Base-by-base conservation (phyloP, 2,329 filamentous ascomycete genomes). In the Colletotrichum lindemuthianum region DNA sequence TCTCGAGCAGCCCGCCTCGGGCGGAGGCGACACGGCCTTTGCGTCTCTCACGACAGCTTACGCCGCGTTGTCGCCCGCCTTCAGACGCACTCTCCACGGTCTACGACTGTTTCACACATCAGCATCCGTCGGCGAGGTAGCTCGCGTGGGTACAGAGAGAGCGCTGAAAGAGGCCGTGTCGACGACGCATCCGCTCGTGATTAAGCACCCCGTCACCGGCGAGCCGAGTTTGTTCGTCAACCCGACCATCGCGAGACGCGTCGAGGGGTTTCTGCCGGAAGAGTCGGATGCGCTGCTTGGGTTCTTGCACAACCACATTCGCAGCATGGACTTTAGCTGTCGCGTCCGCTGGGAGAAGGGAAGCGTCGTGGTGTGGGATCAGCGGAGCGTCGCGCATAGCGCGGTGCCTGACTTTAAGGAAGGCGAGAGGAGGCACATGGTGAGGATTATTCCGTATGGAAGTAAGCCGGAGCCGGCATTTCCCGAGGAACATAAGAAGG, bases 251-350 rank as follows among this genome's bases (percentile, higher is more conserved):
- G 72, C 73, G 5, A 66, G 73, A 0, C 67, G 67, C 2, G 68
- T 75, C 0, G 71, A 74, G 1, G 73, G 72, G 0, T 74, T 75
- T 9, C 10, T 75, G 1, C 73, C 72, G 0, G 73, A 75, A 4
- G 73, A 75, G 51, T 75, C 73, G 2, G 70, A 73, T 0, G 55
- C 72, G 16, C 37, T 75, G 4, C 11, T 75, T 1, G 67, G 56
- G 0, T 75, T 75, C 33, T 47, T 75, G 0, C 71, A 75, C 39
- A 69, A 72, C 0, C 73, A 75, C 5, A 72, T 75, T 4, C 58
- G 64, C 1, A 75, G 73, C 10, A n/a, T 75, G 12, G 73, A 75
- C 32, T 75, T 75, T 2, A 70, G 65, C 2, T 75, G 73, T n/a
- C 67, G 73, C 0, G 66, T 75, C 0, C 67, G 57, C 2, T 75